Base-by-base conservation (phyloP, 495 filamentous ascomycete genomes). In the Penicillium crystallinum region DNA sequence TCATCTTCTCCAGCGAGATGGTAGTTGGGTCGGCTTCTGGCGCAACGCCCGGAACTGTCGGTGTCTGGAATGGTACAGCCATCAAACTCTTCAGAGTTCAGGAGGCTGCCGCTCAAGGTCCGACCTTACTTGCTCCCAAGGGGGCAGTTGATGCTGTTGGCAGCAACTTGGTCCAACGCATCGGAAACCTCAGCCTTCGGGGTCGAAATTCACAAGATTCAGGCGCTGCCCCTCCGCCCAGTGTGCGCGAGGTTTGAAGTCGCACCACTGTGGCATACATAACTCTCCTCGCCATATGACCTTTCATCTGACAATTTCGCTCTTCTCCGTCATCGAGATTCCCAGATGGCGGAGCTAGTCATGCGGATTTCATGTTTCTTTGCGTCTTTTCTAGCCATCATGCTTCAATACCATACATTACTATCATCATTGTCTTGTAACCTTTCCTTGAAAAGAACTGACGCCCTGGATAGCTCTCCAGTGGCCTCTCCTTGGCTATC, bases 121-220 rank as follows among this genome's bases (percentile, higher is more conserved):
- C 92, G 6, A 88, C 85, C 8, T 67, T 98, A 36, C 81, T 89
- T 33, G 86, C 83, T 17, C 93, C 93, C 0, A 81, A 90, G 55
- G 93, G 93, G 3, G 93, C 91, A 0, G 95, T 98, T 3, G 93
- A 98, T 71, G 93, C 93, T 0, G 90, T 98, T 9, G 93, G 93
- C 1, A 93, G 83, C 61, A 95, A 90, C 53, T 81, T 98, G 34
- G 92, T 96, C 39, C 85, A 86, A 56, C 76, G 92, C 39, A 88
- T 98, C 52, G 90, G 92, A 3, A 85, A 82, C 50, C 79, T 97
- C 46, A 89, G 76, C 48, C 67, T 85, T 11, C 65, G 79, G 19
- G 69, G 75, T 14, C 67, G 66, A 11, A 72, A 62, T 49, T 65
- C 67, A 3, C 40, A 62, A 49, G 11, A 62, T 53, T 8, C 71